phyloP scores from a whole-genome alignment of 2,329 filamentous ascomycete genomes.

The Sarocladium brachiariae region DNA sequence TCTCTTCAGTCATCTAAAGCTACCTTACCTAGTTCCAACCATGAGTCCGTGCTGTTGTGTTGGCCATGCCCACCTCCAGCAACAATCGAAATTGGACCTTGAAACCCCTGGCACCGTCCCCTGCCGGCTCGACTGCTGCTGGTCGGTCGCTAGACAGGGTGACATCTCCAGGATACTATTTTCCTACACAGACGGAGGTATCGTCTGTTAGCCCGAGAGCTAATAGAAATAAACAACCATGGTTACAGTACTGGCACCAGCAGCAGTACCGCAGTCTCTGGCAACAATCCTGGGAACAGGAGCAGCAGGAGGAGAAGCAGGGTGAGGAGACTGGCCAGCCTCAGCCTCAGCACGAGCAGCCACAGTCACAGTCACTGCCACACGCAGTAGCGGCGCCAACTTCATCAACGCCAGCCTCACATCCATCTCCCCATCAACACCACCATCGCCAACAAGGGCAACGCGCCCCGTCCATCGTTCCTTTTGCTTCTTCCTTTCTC shows the following conservation, averaged over 20 bases:
- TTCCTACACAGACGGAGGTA: background rate
- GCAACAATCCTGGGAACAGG: too few relatives aligned
- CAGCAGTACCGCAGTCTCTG: background rate
- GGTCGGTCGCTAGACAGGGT: background rate
- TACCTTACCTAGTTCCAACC: background rate
- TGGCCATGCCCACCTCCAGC: slow-evolving; percentile 3
- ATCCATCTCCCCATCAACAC: slow-evolving; percentile 6
- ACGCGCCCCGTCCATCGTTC: slow-evolving; percentile 2
- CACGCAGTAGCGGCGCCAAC: background rate
- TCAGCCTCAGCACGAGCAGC: background rate
- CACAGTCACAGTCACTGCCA: background rate
- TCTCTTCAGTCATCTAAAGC: background rate
- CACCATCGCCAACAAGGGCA: slow-evolving; percentile 3
- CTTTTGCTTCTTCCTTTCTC: slow-evolving; percentile 10
- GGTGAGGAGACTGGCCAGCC: too few relatives aligned
- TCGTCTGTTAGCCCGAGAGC: background rate
- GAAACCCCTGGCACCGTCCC: slow-evolving; percentile 1
- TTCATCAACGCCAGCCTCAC: slow-evolving; percentile 1
- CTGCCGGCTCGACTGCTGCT: background rate
- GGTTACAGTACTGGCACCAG: background rate
- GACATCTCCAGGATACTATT: background rate
- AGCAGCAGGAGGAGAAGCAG: too few relatives aligned
- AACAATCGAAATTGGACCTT: slow-evolving; percentile 9
- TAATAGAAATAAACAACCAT: background rate
- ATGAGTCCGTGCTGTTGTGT: background rate